phyloP scores from a whole-genome alignment of 75 land plant genomes.

The Isoetes taiwanensis region DNA sequence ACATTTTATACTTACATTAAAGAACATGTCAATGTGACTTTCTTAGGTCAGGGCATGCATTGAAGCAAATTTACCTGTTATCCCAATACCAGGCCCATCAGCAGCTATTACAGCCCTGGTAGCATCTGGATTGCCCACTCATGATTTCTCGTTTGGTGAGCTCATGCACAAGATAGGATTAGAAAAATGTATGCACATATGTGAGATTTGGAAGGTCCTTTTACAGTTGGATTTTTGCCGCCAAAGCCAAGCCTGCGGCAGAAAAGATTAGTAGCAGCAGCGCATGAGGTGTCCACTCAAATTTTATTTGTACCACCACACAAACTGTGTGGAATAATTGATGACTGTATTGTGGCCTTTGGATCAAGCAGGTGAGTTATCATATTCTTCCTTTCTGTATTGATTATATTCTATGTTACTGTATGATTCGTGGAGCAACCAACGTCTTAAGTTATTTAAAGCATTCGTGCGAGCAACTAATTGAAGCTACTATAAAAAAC shows the following conservation, averaged over 20 bases:
- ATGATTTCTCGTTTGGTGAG: constrained; percentile 84
- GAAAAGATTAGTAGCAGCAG: constrained; percentile 45
- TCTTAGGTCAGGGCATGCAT: constrained; percentile 70
- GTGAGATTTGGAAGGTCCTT: not conserved
- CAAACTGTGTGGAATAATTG: constrained; percentile 57
- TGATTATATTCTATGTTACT: not conserved
- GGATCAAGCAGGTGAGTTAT: constrained; percentile 43
- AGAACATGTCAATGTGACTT: not conserved
- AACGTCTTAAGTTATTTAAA: no score
- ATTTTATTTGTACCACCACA: constrained; percentile 92
- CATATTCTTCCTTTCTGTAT: not conserved
- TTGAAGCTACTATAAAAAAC: no score
- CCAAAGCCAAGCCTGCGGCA: constrained; percentile 53
- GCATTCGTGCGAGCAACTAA: no score
- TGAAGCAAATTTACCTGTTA: constrained; percentile 38
- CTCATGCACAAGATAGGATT: not conserved
- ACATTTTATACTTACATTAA: not conserved
- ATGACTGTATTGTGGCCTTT: constrained; percentile 51
- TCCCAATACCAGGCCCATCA: constrained; percentile 87
- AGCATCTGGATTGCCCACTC: constrained; percentile 73
- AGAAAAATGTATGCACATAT: not conserved
- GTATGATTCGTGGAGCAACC: no score
- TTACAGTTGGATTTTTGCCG: constrained; percentile 83
- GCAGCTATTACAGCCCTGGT: constrained; percentile 76
- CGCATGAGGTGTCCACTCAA: constrained; percentile 59